phyloP scores from a whole-genome alignment of 208 protist species.

The Balamuthia mandrillaris region DNA sequence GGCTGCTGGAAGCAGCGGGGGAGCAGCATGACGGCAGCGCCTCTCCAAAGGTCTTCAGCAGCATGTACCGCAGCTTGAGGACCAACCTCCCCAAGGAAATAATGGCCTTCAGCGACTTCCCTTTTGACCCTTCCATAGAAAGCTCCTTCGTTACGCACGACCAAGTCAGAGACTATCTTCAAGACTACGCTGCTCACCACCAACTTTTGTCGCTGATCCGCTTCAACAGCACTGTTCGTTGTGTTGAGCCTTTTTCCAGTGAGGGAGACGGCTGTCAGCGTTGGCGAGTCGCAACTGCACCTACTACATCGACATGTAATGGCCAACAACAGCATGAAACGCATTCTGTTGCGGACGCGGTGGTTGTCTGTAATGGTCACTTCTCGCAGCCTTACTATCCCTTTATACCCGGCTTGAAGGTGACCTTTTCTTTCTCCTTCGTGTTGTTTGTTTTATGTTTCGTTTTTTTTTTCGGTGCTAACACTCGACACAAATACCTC shows the following conservation, averaged over 20 bases:
- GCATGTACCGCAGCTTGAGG: conserved; percentile 26
- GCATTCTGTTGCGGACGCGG: no score
- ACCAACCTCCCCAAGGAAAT: conserved; percentile 43
- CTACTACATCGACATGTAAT: no score
- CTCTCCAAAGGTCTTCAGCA: no score
- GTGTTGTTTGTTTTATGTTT: no score
- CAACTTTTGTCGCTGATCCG: neutral
- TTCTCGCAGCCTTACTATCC: neutral
- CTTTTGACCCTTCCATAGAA: neutral
- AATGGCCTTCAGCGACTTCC: conserved; percentile 18
- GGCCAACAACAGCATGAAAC: no score
- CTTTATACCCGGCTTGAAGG: neutral
- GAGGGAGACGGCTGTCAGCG: no score
- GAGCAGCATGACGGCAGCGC: no score
- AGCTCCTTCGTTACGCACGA: conserved; percentile 7
- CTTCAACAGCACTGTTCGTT: neutral
- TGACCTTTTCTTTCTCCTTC: no score
- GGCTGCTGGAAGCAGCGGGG: no score
- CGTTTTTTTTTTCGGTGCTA: no score
- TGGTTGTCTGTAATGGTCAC: conserved; percentile 26
- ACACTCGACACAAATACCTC: no score
- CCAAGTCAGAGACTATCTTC: neutral
- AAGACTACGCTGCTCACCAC: neutral
- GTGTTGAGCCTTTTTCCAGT: neutral
- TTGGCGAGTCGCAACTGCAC: no score